Evolutionary conservation across 2,329 filamentous ascomycete genomes (phyloP).

Genomic region (Mariannaea elegans): DNA sequence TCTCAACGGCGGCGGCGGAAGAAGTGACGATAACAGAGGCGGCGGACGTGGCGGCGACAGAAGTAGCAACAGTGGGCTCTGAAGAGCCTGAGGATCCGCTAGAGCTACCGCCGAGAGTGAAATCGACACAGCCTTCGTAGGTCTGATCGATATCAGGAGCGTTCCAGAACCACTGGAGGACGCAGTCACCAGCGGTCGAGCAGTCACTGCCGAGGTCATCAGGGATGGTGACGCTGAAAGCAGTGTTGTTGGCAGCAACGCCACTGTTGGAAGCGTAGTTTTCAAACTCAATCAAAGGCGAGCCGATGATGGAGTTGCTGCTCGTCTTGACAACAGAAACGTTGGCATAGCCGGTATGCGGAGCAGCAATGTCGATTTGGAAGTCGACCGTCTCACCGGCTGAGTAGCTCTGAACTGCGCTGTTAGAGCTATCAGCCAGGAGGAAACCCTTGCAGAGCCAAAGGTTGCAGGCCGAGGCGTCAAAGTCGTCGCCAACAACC

Average conservation of each 20-base stretch:
- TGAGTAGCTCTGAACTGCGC: conserved; percentile 51
- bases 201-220: conserved; percentile 55
- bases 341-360: conserved; percentile 59
- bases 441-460: conserved; percentile 58
- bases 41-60: conserved; percentile 15
- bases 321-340: conserved; percentile 65
- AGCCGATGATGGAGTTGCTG: conserved; percentile 61
- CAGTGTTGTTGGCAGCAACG: conserved; percentile 53
- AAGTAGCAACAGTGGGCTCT: conserved; percentile 10
- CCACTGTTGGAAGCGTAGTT: conserved; percentile 60
- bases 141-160: conserved; percentile 65
- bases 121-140: conserved; percentile 71
- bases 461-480: conserved; percentile 47
- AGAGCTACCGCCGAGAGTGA: conserved; percentile 44
- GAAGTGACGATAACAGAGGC: conserved; percentile 14
- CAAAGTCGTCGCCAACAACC: conserved; percentile 38
- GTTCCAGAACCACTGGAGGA: conserved; percentile 71
- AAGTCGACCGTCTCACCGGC: conserved; percentile 55
- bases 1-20: conserved; percentile 13
- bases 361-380: conserved; percentile 51
- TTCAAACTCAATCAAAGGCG: conserved; percentile 62
- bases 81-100: conserved; percentile 12
- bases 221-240: conserved; percentile 65
- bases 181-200: conserved; percentile 57
- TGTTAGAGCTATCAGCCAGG: conserved; percentile 54